phyloP scores from a whole-genome alignment of 805 yeast species.

The Sugiyamaella marilandica region DNA sequence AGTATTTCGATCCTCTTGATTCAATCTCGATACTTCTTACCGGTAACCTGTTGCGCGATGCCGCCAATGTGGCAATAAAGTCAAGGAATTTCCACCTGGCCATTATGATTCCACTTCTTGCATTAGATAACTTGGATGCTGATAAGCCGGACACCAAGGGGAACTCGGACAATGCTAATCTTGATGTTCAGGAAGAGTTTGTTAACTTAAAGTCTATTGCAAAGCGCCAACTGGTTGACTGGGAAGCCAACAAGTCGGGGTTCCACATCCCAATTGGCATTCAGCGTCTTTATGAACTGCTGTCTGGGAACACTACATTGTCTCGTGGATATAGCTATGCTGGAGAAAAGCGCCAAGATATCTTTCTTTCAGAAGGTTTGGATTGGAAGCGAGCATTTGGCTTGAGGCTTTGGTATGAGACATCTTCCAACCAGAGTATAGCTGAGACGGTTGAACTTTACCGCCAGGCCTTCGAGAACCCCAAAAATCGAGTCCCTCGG shows the following conservation, averaged over 20 bases:
- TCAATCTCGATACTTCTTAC: constrained; percentile 41
- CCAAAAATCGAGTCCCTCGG: constrained; percentile 8
- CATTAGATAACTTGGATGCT: constrained; percentile 62
- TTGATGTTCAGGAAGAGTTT: neutral
- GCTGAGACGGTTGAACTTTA: constrained; percentile 22
- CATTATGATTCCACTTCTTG: constrained; percentile 60
- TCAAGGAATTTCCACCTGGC: constrained; percentile 67
- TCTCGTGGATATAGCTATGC: constrained; percentile 14
- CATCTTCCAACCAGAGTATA: constrained; percentile 11
- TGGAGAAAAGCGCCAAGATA: constrained; percentile 15
- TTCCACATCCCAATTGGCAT: constrained; percentile 49
- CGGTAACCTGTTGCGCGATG: constrained; percentile 55
- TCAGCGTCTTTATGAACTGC: constrained; percentile 56
- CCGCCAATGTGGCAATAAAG: constrained; percentile 57
- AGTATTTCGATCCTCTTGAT: constrained; percentile 42
- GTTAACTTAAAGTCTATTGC: constrained; percentile 39
- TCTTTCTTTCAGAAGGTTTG: constrained; percentile 38
- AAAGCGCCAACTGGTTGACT: constrained; percentile 53
- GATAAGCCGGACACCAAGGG: constrained; percentile 22
- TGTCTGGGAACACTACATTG: constrained; percentile 43
- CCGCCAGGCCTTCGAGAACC: constrained; percentile 17
- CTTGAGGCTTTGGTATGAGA: constrained; percentile 58
- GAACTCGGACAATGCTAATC: too few relatives aligned
- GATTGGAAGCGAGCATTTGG: constrained; percentile 66
- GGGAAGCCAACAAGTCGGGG: constrained; percentile 48